A percentile compares a stretch with the other conserved stretches of the same genome.
These are phyloP conservation scores for Pseudozyma thailandica DNA, from an alignment of 1,284 basidiomycete genomes.

Conservation along the genomic window DNA sequence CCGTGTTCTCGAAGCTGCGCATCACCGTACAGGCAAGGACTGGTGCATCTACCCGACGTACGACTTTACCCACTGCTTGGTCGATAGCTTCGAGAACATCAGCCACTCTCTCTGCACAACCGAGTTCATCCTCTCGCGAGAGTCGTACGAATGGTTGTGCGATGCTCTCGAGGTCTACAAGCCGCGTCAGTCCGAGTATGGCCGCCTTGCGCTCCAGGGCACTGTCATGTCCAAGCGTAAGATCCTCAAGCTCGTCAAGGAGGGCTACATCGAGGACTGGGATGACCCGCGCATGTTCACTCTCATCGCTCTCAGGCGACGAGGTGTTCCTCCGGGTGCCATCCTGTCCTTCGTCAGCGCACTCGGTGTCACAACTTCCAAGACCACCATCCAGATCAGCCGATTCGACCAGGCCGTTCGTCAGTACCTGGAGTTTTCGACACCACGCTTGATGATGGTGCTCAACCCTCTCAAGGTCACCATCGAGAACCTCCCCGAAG, in stretches of 20 bases:
- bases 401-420: slow-evolving; percentile 92
- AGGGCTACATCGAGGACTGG: slow-evolving; percentile 88
- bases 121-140: slow-evolving; percentile 95
- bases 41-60: slow-evolving; percentile 94
- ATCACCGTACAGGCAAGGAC: slow-evolving; percentile 90
- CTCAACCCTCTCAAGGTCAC: slow-evolving; percentile 89
- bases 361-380: slow-evolving; percentile 86
- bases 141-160: slow-evolving; percentile 99
- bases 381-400: slow-evolving; percentile 84
- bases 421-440: slow-evolving; percentile 87
- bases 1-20: slow-evolving; percentile 86
- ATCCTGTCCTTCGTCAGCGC: slow-evolving; percentile 91
- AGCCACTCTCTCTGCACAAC: slow-evolving; percentile 97
- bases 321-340: slow-evolving; percentile 94
- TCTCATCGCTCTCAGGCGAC: slow-evolving; percentile 89
- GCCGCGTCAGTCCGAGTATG: slow-evolving; percentile 97
- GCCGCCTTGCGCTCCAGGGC: slow-evolving; percentile 90
- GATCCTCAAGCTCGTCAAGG: slow-evolving; percentile 87
- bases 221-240: slow-evolving; percentile 98
- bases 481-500: slow-evolving; percentile 84
- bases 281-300: slow-evolving; percentile 99
- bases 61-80: slow-evolving; percentile 98
- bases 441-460: slow-evolving; percentile 91
- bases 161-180: slow-evolving; percentile 96
- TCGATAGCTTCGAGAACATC: slow-evolving; percentile 99